These are phyloP conservation scores for Talaromyces ruber DNA, from an alignment of 495 filamentous ascomycete genomes.

Conservation along the genomic window DNA sequence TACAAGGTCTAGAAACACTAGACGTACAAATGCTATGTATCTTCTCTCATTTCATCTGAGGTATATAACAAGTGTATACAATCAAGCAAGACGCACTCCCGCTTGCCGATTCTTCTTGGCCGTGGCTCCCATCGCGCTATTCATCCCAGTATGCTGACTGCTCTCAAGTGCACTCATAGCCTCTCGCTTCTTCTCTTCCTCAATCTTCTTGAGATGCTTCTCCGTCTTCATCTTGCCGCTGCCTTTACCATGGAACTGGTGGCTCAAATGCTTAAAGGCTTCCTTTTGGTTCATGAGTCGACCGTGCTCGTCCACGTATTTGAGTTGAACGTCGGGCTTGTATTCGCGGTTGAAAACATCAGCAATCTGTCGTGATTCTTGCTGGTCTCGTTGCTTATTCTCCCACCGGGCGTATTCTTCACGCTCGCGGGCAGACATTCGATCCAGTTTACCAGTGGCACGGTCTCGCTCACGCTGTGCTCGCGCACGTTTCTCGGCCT, in stretches of 20 bases:
- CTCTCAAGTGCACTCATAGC: slow-evolving; percentile 74
- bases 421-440: slow-evolving; percentile 82
- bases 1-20: too few species aligned
- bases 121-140: slow-evolving; percentile 59
- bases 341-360: slow-evolving; percentile 81
- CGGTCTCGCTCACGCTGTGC: slow-evolving; percentile 82
- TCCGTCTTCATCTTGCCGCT: slow-evolving; percentile 97
- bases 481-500: slow-evolving; percentile 71
- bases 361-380: slow-evolving; percentile 68
- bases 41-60: background rate
- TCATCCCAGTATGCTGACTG: slow-evolving; percentile 76
- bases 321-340: slow-evolving; percentile 80
- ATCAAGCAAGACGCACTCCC: slow-evolving; percentile 72
- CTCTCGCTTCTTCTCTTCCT: slow-evolving; percentile 82
- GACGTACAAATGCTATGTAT: background rate
- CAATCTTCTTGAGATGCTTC: slow-evolving; percentile 93
- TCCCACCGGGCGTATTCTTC: slow-evolving; percentile 81
- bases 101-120: slow-evolving; percentile 82
- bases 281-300: slow-evolving; percentile 85
- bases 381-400: slow-evolving; percentile 78
- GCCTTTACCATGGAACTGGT: slow-evolving; percentile 97
- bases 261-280: slow-evolving; percentile 88
- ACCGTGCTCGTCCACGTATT: slow-evolving; percentile 83
- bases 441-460: slow-evolving; percentile 67
- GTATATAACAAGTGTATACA: background rate